Evolutionary conservation across 805 yeast species (phyloP).

Genomic region (Spathaspora girioi): DNA sequence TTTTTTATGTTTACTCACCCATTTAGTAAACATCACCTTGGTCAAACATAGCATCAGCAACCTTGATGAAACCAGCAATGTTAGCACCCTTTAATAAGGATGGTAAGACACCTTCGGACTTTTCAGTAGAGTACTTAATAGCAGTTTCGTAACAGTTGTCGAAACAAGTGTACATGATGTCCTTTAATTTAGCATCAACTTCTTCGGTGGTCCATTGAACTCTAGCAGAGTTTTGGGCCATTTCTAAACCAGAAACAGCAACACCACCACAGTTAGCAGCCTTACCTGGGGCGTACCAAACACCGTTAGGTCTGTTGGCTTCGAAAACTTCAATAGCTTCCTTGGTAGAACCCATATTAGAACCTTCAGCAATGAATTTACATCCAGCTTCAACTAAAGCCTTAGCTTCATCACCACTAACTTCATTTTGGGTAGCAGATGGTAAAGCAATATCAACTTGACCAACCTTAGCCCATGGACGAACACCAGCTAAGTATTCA

Average conservation of each 20-base stretch:
- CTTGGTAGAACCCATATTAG: conserved; percentile 98
- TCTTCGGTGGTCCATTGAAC: conserved; percentile 86
- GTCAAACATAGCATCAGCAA: conserved; percentile 96
- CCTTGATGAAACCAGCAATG: conserved; percentile 98
- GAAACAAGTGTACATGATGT: conserved; percentile 91
- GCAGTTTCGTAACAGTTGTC: conserved; percentile 90
- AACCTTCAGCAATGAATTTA: conserved; percentile 96
- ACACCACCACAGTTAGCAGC: conserved; percentile 99
- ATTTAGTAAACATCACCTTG: conserved; percentile 72
- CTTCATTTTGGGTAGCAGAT: conserved; percentile 98
- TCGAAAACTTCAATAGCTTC: conserved; percentile 96
- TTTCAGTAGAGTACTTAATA: conserved; percentile 69
- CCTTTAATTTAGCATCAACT: conserved; percentile 87
- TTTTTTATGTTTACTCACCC: neutral
- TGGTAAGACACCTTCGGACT: conserved; percentile 62
- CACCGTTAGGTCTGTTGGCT: conserved; percentile 63
- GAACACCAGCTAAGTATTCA: conserved; percentile 85
- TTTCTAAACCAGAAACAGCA: conserved; percentile 96
- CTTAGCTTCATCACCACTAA: conserved; percentile 94
- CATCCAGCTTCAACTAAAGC: conserved; percentile 89
- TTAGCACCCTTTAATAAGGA: conserved; percentile 98
- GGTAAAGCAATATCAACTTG: conserved; percentile 95
- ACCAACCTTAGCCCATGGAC: conserved; percentile 95
- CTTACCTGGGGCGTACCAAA: conserved; percentile 99
- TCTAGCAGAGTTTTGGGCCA: conserved; percentile 99